Conservation (phyloP, 257 asterid genomes). For the Parsonsia alboflavescens region DNA sequence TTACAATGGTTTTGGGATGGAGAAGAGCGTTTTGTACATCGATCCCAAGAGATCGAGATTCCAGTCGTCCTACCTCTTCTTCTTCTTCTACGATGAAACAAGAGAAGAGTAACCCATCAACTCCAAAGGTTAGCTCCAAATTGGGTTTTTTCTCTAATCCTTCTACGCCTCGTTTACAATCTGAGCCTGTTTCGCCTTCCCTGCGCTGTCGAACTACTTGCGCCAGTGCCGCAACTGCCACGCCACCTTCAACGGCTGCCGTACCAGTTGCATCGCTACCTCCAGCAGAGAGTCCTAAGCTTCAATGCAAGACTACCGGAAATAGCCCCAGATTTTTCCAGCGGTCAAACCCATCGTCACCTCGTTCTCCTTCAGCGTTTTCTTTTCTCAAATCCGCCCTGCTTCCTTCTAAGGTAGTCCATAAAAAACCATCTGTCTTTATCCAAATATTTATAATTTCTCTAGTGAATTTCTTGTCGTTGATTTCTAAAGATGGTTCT, state of each 20-base stretch:
- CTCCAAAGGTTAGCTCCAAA: slow-evolving; percentile 42
- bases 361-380: slow-evolving; percentile 84
- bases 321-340: slow-evolving; percentile 56
- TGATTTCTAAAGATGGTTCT: neutral
- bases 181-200: slow-evolving; percentile 40
- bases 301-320: slow-evolving; percentile 54
- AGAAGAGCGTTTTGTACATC: slow-evolving; percentile 92
- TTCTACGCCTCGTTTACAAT: slow-evolving; percentile 73
- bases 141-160: slow-evolving; percentile 70
- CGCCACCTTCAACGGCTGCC: slow-evolving; percentile 5
- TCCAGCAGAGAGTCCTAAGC: slow-evolving; percentile 42
- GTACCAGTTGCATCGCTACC: slow-evolving; percentile 1
- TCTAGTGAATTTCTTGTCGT: neutral
- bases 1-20: slow-evolving; percentile 87
- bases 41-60: slow-evolving; percentile 53
- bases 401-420: slow-evolving; percentile 54
- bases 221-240: neutral
- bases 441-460: neutral
- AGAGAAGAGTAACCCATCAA: slow-evolving; percentile 36
- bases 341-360: slow-evolving; percentile 80
- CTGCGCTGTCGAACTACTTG: slow-evolving; percentile 54
- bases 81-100: slow-evolving; percentile 12
- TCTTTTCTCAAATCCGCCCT: slow-evolving; percentile 67
- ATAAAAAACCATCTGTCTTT: neutral
- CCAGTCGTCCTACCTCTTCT: slow-evolving; percentile 11